phyloP scores from a whole-genome alignment of 2,329 filamentous ascomycete genomes.

The Penicillium sclerotiorum region DNA sequence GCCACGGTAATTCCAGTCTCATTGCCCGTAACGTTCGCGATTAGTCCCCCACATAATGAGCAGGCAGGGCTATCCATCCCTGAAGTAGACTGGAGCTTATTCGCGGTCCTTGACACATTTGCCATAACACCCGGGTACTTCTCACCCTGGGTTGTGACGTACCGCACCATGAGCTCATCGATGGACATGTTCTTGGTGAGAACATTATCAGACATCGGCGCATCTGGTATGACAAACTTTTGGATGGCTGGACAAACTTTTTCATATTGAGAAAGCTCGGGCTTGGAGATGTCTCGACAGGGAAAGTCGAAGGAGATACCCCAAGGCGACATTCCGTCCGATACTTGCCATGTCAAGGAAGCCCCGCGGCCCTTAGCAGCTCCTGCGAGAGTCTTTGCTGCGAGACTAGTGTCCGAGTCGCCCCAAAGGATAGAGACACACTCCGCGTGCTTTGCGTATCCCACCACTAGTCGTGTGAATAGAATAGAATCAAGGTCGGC shows the following conservation, averaged over 20 bases:
- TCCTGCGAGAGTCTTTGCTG: conserved; percentile 81
- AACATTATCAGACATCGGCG: conserved; percentile 37
- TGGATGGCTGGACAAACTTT: conserved; percentile 55
- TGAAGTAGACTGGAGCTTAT: conserved; percentile 65
- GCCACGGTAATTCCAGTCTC: conserved; percentile 51
- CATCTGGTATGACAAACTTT: conserved; percentile 51
- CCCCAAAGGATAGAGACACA: conserved; percentile 79
- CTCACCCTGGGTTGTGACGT: conserved; percentile 82
- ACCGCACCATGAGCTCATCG: conserved; percentile 84
- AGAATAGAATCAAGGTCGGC: conserved; percentile 74
- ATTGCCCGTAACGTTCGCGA: conserved; percentile 65
- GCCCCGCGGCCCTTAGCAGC: conserved; percentile 90
- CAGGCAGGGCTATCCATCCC: conserved; percentile 52
- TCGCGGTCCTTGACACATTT: conserved; percentile 91
- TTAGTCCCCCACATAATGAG: conserved; percentile 68
- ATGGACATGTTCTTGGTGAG: conserved; percentile 71
- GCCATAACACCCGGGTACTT: conserved; percentile 89
- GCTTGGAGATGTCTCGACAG: conserved; percentile 79
- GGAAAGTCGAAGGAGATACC: conserved; percentile 73
- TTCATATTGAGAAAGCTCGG: conserved; percentile 73
- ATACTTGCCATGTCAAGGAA: conserved; percentile 76
- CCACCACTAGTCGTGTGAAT: conserved; percentile 70
- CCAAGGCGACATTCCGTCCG: conserved; percentile 68
- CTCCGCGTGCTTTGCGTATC: conserved; percentile 59
- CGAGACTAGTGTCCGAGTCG: conserved; percentile 83